phyloP scores from a whole-genome alignment of 768 basidiomycete genomes.

The Cubamyces sp. region DNA sequence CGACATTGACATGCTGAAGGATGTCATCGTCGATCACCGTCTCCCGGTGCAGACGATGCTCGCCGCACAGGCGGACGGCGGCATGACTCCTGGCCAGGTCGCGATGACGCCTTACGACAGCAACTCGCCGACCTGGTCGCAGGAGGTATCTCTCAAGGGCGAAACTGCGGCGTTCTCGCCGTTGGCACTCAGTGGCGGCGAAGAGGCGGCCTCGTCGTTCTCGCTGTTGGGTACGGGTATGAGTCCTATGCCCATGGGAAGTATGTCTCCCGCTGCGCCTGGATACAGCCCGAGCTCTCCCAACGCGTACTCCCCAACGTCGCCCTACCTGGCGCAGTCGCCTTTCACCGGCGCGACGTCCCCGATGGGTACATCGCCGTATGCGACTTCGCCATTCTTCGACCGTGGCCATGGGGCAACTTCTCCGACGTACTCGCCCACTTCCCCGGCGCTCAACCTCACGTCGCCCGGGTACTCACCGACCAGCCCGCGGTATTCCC shows the following conservation, averaged over 20 bases:
- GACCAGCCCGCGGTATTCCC: slow-evolving; percentile 83
- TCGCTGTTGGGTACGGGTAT: slow-evolving; percentile 68
- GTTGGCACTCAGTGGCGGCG: slow-evolving; percentile 79
- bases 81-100: slow-evolving; percentile 89
- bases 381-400: slow-evolving; percentile 85
- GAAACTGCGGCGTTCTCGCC: slow-evolving; percentile 95
- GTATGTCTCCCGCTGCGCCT: slow-evolving; percentile 86
- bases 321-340: slow-evolving; percentile 86
- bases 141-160: slow-evolving; percentile 75
- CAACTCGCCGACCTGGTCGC: slow-evolving; percentile 80
- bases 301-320: slow-evolving; percentile 86
- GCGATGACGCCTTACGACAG: slow-evolving; percentile 98
- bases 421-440: slow-evolving; percentile 87
- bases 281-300: slow-evolving; percentile 94
- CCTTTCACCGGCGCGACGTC: slow-evolving; percentile 84
- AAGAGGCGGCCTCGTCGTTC: slow-evolving; percentile 69
- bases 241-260: slow-evolving; percentile 81
- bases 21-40: slow-evolving; percentile 96
- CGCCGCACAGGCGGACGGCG: slow-evolving; percentile 78
- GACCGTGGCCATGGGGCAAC: slow-evolving; percentile 65
- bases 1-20: slow-evolving; percentile 98
- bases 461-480: slow-evolving; percentile 75
- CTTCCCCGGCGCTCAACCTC: slow-evolving; percentile 79
- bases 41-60: slow-evolving; percentile 80
- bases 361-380: slow-evolving; percentile 80